Percentiles rank a stretch among this genome's conserved stretches.
phyloP scores from a whole-genome alignment of 108 stramenopile species.

The Cyclostephanos invisitatus region DNA sequence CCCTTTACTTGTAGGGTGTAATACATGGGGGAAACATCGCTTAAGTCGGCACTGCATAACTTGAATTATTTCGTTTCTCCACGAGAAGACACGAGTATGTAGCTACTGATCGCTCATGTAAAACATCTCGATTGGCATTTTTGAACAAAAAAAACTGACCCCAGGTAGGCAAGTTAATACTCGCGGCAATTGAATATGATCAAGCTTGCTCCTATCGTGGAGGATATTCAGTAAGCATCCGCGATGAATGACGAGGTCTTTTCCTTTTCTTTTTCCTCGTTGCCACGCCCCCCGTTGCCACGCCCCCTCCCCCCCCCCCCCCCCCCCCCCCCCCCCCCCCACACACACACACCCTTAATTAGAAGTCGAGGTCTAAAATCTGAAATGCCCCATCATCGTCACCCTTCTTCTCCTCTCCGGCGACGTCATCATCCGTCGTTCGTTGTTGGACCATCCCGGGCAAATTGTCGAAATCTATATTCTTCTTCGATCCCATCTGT shows the following conservation, averaged over 20 bases:
- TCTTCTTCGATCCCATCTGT: conserved; percentile 67
- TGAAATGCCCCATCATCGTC: conserved; percentile 24
- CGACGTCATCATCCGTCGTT: conserved; percentile 9
- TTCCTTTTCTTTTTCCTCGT: not conserved
- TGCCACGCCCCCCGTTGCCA: not conserved
- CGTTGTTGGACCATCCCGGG: conserved; percentile 40
- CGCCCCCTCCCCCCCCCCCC: not conserved
- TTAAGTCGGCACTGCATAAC: no score
- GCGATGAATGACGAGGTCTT: no score
- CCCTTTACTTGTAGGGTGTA: conserved; percentile 81
- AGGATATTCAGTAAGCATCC: no score
- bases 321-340: not conserved
- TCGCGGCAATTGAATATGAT: no score
- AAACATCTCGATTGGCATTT: no score
- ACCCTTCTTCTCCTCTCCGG: conserved; percentile 7
- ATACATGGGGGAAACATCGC: not conserved
- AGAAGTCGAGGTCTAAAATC: conserved; percentile 44
- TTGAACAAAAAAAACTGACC: no score
- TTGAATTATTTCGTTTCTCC: not conserved
- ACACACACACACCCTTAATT: no score
- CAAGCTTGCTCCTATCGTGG: no score
- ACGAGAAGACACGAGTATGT: no score
- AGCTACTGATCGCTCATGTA: no score
- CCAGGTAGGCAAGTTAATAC: no score
- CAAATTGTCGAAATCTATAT: conserved; percentile 70